Conservation (phyloP, 2,329 filamentous ascomycete species). For the Neopestalotiopsis sp. region DNA sequence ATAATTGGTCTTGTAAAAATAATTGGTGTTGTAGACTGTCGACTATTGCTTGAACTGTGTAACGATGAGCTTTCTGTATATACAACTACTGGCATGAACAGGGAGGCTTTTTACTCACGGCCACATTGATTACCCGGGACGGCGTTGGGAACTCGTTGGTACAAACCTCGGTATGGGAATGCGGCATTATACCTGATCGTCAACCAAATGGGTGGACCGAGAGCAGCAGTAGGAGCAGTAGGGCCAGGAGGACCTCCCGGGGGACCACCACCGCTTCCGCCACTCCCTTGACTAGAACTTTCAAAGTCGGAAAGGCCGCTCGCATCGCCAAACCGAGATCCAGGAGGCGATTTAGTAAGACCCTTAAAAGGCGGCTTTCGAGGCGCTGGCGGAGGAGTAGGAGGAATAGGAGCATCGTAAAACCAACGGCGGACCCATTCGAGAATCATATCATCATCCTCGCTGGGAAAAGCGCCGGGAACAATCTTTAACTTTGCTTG, state of each 20-base stretch:
- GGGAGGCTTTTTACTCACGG: neutral
- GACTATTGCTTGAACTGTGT: neutral
- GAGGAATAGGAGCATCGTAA: neutral
- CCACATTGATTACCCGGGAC: neutral
- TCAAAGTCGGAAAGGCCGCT: too few species aligned
- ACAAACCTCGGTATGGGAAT: neutral
- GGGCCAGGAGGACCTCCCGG: too few species aligned
- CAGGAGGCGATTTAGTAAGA: too few species aligned
- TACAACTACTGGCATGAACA: neutral
- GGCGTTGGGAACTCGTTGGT: neutral
- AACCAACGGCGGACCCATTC: neutral
- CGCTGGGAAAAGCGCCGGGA: neutral
- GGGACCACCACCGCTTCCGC: neutral
- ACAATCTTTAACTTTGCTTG: neutral
- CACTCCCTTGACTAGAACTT: too few species aligned
- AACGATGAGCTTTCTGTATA: neutral
- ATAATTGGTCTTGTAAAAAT: neutral
- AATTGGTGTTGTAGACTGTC: neutral
- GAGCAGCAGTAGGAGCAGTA: too few species aligned
- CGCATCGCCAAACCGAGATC: too few species aligned
- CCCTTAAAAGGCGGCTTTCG: too few species aligned
- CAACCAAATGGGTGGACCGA: too few species aligned
- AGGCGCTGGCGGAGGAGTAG: neutral
- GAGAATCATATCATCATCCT: neutral
- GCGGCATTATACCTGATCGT: neutral